Evolutionary conservation across 1,139 yeast species (phyloP).

Genomic region (Yamadazyma taylorii): DNA sequence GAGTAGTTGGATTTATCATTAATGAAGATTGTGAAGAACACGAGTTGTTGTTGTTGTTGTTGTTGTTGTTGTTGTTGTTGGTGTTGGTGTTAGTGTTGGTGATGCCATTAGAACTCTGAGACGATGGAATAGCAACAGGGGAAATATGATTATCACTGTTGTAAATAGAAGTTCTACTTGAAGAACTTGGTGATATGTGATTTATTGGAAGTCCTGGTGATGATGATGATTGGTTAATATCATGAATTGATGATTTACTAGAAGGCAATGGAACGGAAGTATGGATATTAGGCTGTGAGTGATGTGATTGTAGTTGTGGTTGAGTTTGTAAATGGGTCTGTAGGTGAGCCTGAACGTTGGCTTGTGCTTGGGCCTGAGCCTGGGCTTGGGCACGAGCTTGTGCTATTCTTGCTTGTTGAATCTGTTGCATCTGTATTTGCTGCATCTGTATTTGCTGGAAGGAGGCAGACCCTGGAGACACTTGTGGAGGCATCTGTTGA

Average conservation of each 20-base stretch:
- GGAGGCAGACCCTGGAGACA: neutral
- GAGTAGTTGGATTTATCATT: constrained; percentile 1
- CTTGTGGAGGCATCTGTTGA: neutral
- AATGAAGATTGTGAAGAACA: constrained; percentile 1
- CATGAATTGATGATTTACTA: neutral
- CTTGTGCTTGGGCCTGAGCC: neutral
- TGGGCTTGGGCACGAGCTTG: constrained; percentile 8
- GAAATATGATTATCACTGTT: neutral
- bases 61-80: no score
- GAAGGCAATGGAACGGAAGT: no score
- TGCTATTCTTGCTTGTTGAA: constrained; percentile 1
- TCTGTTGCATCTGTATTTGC: no score
- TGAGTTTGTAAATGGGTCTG: neutral
- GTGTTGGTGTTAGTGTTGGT: no score
- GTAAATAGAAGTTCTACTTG: neutral
- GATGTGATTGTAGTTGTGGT: constrained; percentile 2
- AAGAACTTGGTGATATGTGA: neutral
- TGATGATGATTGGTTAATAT: neutral
- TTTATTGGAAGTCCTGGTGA: no score
- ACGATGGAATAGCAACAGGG: neutral
- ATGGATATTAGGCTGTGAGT: no score
- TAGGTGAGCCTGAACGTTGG: constrained; percentile 2
- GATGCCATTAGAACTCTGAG: neutral
- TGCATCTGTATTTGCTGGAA: no score
- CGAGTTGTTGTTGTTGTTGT: no score